Conservation (phyloP, 768 basidiomycete species). For the Boletus rubroflammeus region DNA sequence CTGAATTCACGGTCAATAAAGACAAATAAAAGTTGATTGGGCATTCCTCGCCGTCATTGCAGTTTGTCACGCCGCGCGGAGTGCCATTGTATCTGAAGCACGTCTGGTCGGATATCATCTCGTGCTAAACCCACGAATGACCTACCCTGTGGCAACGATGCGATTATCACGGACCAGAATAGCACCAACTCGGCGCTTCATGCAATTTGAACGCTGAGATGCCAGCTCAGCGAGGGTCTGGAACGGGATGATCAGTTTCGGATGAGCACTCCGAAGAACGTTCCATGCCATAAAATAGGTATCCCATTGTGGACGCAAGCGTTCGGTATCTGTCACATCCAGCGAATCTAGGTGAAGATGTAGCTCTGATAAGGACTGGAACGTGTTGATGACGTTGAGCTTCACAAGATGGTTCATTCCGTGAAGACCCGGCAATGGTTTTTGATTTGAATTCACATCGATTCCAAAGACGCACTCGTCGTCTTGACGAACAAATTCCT, state of each 20-base stretch:
- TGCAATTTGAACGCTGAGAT: conserved; percentile 88
- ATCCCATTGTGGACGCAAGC: conserved; percentile 90
- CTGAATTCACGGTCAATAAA: conserved; percentile 62
- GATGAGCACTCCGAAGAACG: not conserved
- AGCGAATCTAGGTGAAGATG: conserved; percentile 62
- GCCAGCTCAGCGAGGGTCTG: conserved; percentile 89
- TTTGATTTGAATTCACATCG: conserved; percentile 15
- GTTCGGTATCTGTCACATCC: conserved; percentile 66
- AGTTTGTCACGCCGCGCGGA: conserved; percentile 84
- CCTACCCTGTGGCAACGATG: conserved; percentile 75
- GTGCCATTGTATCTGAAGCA: conserved; percentile 89
- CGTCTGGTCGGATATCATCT: not conserved
- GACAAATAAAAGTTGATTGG: conserved; percentile 14
- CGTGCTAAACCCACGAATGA: conserved; percentile 1
- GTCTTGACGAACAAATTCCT: conserved; percentile 70
- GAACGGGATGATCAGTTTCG: conserved; percentile 4
- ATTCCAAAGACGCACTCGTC: conserved; percentile 67
- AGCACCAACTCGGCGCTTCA: conserved; percentile 96
- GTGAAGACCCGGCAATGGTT: conserved; percentile 12
- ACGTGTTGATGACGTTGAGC: conserved; percentile 64
- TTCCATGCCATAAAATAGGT: conserved; percentile 88
- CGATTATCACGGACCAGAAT: conserved; percentile 84
- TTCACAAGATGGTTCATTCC: conserved; percentile 46
- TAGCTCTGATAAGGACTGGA: conserved; percentile 49
- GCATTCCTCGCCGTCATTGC: conserved; percentile 41